These are phyloP conservation scores for Exophiala spinifera DNA, from an alignment of 2,329 filamentous ascomycete genomes.

Conservation along the genomic window DNA sequence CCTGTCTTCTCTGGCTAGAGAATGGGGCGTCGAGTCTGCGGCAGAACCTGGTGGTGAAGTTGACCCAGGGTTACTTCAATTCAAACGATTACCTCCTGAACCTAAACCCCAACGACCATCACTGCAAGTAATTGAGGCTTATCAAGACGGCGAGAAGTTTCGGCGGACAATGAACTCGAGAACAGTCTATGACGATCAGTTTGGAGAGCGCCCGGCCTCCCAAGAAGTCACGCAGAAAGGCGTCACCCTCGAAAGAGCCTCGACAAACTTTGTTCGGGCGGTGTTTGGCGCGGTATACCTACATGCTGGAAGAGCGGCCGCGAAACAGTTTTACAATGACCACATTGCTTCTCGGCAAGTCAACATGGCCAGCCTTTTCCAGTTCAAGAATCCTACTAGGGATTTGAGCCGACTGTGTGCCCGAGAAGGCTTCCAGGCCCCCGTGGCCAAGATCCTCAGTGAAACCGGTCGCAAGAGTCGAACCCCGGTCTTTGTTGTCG, in stretches of 20 bases:
- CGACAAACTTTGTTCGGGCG: conserved; percentile 75
- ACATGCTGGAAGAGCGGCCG: conserved; percentile 74
- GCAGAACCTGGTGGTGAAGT: conserved; percentile 85
- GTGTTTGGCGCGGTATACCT: conserved; percentile 81
- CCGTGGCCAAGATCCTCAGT: conserved; percentile 79
- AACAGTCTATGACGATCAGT: conserved; percentile 78
- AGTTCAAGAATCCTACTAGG: conserved; percentile 77
- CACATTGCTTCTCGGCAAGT: conserved; percentile 81
- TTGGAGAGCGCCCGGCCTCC: conserved; percentile 62
- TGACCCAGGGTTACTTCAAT: conserved; percentile 86
- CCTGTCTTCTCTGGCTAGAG: conserved; percentile 67
- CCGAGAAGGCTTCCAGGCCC: conserved; percentile 82
- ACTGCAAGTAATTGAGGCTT: conserved; percentile 16
- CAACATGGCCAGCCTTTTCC: conserved; percentile 73
- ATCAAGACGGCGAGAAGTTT: conserved; percentile 38
- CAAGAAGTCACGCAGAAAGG: conserved; percentile 28
- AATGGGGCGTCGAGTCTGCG: conserved; percentile 92
- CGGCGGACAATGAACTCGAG: conserved; percentile 71
- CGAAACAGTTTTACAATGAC: conserved; percentile 75
- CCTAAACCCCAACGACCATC: conserved; percentile 47
- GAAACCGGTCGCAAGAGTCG: conserved; percentile 85
- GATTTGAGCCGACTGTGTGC: conserved; percentile 81
- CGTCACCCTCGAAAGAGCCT: conserved; percentile 57
- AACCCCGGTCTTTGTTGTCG: conserved; percentile 88
- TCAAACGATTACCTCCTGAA: conserved; percentile 51